Percentiles rank a stretch among this genome's conserved stretches.
Evolutionary conservation across 2,329 filamentous ascomycete genomes (phyloP).

Genomic region (Fusarium pilosicola): DNA sequence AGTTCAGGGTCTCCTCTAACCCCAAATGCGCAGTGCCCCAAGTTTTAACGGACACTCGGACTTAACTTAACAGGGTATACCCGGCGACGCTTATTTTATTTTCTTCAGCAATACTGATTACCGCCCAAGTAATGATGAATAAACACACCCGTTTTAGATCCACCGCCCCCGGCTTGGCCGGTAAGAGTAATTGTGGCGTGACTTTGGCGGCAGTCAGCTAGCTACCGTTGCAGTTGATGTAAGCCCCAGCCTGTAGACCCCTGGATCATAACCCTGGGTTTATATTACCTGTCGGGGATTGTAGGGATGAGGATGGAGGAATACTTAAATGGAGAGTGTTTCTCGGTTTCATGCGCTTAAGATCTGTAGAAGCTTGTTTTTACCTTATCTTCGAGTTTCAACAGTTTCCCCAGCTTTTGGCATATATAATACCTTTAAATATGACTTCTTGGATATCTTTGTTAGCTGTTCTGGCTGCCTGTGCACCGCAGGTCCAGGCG

Average conservation of each 20-base stretch:
- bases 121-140: background rate
- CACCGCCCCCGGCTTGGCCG: background rate
- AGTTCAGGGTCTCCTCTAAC: background rate
- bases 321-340: constrained; percentile 1
- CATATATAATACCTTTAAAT: background rate
- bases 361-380: background rate
- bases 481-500: constrained; percentile 39
- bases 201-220: background rate
- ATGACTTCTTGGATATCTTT: constrained; percentile 29
- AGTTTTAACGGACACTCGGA: background rate
- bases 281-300: background rate
- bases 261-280: background rate
- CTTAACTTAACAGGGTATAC: background rate
- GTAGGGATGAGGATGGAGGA: background rate
- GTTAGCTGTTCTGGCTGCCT: constrained; percentile 26
- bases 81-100: background rate
- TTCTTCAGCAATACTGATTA: background rate
- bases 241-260: constrained; percentile 10
- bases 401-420: background rate
- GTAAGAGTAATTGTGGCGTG: background rate
- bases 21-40: background rate
- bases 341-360: background rate
- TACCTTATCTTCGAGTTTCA: background rate
- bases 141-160: constrained; percentile 3
- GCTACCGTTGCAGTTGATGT: background rate